Percentiles rank a stretch among this genome's conserved stretches.
Evolutionary conservation across 805 yeast genomes (phyloP).

Genomic region (Candida peoriensis): DNA sequence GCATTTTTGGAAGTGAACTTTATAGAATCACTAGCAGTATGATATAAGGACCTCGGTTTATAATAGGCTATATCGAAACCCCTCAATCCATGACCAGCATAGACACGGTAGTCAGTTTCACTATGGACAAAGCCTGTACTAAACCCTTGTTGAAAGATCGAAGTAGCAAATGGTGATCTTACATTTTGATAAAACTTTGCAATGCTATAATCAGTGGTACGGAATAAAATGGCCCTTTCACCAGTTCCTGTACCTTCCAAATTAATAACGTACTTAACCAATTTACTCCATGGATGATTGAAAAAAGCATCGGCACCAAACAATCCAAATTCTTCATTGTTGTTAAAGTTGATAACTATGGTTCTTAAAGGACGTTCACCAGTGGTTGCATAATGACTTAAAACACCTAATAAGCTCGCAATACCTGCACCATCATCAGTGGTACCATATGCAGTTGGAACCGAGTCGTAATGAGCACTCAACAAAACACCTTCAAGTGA

Average conservation of each 20-base stretch:
- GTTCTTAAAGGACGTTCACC: constrained; percentile 60
- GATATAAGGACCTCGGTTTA: constrained; percentile 79
- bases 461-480: constrained; percentile 87
- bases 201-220: constrained; percentile 77
- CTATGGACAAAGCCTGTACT: constrained; percentile 64
- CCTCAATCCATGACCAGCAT: constrained; percentile 59
- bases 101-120: constrained; percentile 83
- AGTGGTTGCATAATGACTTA: constrained; percentile 40
- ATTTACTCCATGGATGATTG: constrained; percentile 64
- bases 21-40: constrained; percentile 70
- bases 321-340: constrained; percentile 85
- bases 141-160: constrained; percentile 82
- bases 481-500: constrained; percentile 62
- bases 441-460: constrained; percentile 80
- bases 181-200: constrained; percentile 53
- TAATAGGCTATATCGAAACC: constrained; percentile 91
- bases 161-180: constrained; percentile 67
- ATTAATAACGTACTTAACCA: constrained; percentile 64
- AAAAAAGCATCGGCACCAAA: constrained; percentile 75
- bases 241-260: constrained; percentile 94
- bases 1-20: constrained; percentile 60
- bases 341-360: constrained; percentile 78
- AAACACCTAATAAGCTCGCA: constrained; percentile 70
- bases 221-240: constrained; percentile 64
- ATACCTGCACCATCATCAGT: constrained; percentile 93